Conservation (phyloP, 768 basidiomycete genomes). For the Lentinus tigrinus region DNA sequence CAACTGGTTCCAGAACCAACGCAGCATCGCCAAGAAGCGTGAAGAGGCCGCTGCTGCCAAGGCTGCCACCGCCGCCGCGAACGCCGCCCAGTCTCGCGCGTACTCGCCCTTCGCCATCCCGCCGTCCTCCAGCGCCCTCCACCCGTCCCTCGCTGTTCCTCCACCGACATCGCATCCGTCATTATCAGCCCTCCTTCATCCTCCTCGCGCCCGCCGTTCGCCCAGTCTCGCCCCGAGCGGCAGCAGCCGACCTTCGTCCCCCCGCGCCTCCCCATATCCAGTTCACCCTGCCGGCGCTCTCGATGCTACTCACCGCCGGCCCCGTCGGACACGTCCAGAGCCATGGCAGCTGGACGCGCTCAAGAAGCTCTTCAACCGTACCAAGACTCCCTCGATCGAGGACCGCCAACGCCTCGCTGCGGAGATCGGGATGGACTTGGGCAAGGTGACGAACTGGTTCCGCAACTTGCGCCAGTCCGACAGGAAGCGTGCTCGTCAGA, state of each 20-base stretch:
- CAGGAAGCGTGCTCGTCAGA: slow-evolving; percentile 61
- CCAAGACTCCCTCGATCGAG: slow-evolving; percentile 75
- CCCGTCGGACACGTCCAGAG: slow-evolving; percentile 75
- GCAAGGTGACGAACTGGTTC: slow-evolving; percentile 89
- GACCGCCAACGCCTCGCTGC: slow-evolving; percentile 71
- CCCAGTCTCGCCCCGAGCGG: slow-evolving; percentile 26
- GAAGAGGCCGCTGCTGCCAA: slow-evolving; percentile 41
- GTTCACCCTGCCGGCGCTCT: slow-evolving; percentile 8
- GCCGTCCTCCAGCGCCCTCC: slow-evolving; percentile 27
- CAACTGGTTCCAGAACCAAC: slow-evolving; percentile 88
- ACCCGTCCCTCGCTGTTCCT: slow-evolving; percentile 36
- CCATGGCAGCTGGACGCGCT: slow-evolving; percentile 75
- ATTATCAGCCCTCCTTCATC: slow-evolving; percentile 33
- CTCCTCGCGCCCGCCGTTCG: slow-evolving; percentile 38
- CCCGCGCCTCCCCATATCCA: slow-evolving; percentile 27
- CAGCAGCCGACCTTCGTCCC: slow-evolving; percentile 26
- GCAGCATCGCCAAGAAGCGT: slow-evolving; percentile 72
- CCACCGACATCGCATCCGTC: slow-evolving; percentile 49
- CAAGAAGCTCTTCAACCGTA: slow-evolving; percentile 65
- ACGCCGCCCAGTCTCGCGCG: slow-evolving; percentile 18
- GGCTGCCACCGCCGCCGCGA: slow-evolving; percentile 18
- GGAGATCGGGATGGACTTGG: slow-evolving; percentile 83
- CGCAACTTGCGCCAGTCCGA: slow-evolving; percentile 80
- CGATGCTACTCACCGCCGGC: slow-evolving; percentile 35
- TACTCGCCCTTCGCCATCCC: slow-evolving; percentile 29